Evolutionary conservation across 805 yeast species (phyloP).

Genomic region (Isabelozyma heimii): DNA sequence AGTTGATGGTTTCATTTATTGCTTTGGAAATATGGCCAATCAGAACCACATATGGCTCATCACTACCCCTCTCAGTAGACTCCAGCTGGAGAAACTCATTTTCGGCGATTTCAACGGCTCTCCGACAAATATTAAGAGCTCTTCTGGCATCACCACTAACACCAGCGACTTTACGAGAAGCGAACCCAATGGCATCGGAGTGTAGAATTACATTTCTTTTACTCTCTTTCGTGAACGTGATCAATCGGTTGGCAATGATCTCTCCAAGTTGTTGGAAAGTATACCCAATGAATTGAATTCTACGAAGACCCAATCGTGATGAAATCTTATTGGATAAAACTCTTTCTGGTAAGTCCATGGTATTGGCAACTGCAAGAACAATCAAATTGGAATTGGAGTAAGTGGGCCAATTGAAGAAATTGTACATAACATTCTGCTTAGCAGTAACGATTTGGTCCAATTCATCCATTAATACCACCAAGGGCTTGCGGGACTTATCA

Average conservation of each 20-base stretch:
- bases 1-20: conserved; percentile 70
- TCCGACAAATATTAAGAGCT: conserved; percentile 79
- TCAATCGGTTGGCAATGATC: conserved; percentile 72
- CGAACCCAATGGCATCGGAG: conserved; percentile 83
- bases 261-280: conserved; percentile 71
- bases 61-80: conserved; percentile 5
- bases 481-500: conserved; percentile 43
- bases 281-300: conserved; percentile 88
- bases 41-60: conserved; percentile 52
- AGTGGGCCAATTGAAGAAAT: conserved; percentile 97
- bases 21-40: conserved; percentile 78
- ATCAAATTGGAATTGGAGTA: conserved; percentile 73
- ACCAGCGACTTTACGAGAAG: conserved; percentile 90
- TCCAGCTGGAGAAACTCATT: conserved; percentile 44
- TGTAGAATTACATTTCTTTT: conserved; percentile 45
- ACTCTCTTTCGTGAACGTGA: conserved; percentile 31
- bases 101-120: conserved; percentile 90
- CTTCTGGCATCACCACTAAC: conserved; percentile 98
- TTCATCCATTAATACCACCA: conserved; percentile 85
- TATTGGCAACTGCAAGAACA: conserved; percentile 92
- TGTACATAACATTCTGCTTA: conserved; percentile 85
- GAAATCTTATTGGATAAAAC: conserved; percentile 83
- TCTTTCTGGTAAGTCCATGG: conserved; percentile 96
- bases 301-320: conserved; percentile 82
- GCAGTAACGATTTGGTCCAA: conserved; percentile 86